These are phyloP conservation scores for Acanthamoeba healyi DNA, from an alignment of 208 protist species.

Conservation along the genomic window DNA sequence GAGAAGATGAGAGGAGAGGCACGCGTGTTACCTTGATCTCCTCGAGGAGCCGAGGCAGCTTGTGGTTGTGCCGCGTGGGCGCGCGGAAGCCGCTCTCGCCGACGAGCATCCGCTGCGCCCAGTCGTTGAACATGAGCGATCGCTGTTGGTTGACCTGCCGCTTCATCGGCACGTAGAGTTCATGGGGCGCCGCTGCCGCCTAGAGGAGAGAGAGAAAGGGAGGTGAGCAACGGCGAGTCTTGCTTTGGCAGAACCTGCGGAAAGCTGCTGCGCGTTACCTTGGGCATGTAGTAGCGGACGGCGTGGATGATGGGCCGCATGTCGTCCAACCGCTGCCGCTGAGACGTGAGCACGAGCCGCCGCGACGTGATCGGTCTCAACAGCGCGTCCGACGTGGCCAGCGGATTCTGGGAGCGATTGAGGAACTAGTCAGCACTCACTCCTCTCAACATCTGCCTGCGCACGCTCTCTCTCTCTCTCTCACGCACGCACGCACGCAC, in stretches of 20 bases:
- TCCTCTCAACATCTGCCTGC: neutral
- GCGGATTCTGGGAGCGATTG: neutral
- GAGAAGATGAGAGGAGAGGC: neutral
- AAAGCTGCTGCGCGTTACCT: neutral
- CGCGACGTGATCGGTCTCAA: neutral
- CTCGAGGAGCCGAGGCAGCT: neutral
- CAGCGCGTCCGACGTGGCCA: neutral
- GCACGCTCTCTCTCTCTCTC: too few species aligned
- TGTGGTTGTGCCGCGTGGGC: neutral
- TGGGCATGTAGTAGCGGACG: constrained; percentile 25
- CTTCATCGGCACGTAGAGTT: neutral
- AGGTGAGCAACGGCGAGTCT: too few species aligned
- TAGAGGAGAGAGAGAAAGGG: neutral
- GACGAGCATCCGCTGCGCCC: neutral
- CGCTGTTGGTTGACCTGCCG: constrained; percentile 42
- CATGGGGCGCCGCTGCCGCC: constrained; percentile 5
- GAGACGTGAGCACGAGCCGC: neutral
- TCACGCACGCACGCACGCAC: neutral
- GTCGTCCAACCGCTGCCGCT: neutral
- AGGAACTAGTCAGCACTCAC: neutral
- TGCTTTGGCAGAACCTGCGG: too few species aligned
- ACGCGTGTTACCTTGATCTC: constrained; percentile 23
- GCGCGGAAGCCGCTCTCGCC: neutral
- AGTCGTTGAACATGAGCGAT: constrained; percentile 21
- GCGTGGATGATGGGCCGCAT: neutral